Base-by-base conservation (phyloP, 1,284 basidiomycete genomes). In the Cryptococcus sp. region DNA sequence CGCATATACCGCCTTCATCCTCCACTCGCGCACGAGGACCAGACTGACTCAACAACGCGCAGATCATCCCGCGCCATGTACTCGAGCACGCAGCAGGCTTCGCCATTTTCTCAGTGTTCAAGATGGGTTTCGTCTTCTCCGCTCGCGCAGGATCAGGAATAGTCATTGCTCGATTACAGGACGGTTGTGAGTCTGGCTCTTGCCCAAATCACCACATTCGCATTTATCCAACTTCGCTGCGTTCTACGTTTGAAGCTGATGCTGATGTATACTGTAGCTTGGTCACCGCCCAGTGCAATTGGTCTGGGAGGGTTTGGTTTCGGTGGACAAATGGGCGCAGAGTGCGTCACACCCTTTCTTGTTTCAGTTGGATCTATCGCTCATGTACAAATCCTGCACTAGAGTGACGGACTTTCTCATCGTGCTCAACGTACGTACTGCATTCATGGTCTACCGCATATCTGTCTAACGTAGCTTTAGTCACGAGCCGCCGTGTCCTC, bases 221-320 rank as follows among this genome's bases (percentile, higher is more conserved):
- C 48, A 50, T 35, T 16, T 52, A 2, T 5, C 3, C 42, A n/a
- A 45, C 42, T n/a, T 22, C n/a, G 11, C 42, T 45, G 6, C n/a
- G 1, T 45, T 6, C 2, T 6, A 10, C 8, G 2, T 8, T 6
- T 11, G n/a, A 11, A 19, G 42, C 42, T n/a, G 42, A 11, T 19
- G 22, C 22, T 19, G 42, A 22, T 46, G 4, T 40, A 4, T 20
- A 31, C 3, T 44, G 15, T 67, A 93, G 90, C 85, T 47, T 98
- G 93, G 93, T 93, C 91, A 47, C 88, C 93, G 25, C 94, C 95
- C 3, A 90, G 89, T 71, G 96, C 94, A 0, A 95, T 98, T 55
- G 94, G 93, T 20, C 88, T 93, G n/a, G 95, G 90, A 13, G 95
- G 95, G 0, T 77, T 97, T 13, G 95, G 95, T 3, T 84, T 97